A percentile compares a stretch with the other conserved stretches of the same genome.
Evolutionary conservation across 1,284 basidiomycete genomes (phyloP).

Genomic region (Trichosporon ovoides): DNA sequence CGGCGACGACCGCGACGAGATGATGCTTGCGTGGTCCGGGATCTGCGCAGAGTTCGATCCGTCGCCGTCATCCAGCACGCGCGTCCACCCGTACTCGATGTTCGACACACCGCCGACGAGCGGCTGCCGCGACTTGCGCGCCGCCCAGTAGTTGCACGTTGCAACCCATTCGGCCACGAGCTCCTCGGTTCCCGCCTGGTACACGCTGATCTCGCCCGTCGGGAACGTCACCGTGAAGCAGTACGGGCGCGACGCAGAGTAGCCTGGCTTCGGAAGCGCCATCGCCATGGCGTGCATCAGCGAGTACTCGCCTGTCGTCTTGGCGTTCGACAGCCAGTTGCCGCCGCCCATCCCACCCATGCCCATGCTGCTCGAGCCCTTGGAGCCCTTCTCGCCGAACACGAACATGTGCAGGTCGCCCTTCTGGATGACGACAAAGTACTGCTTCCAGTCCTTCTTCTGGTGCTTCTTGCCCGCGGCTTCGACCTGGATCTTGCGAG

Average conservation of each 20-base stretch:
- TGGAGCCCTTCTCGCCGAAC: constrained; percentile 60
- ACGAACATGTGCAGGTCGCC: constrained; percentile 93
- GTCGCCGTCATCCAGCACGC: constrained; percentile 34
- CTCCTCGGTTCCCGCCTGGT: constrained; percentile 96
- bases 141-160: constrained; percentile 99
- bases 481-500: constrained; percentile 92
- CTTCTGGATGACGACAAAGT: constrained; percentile 90
- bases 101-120: constrained; percentile 92
- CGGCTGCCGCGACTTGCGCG: constrained; percentile 85
- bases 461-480: constrained; percentile 62
- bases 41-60: neutral
- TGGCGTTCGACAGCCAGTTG: constrained; percentile 95
- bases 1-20: constrained; percentile 39
- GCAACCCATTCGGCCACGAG: constrained; percentile 96
- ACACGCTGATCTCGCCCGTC: constrained; percentile 85
- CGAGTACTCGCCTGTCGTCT: constrained; percentile 68
- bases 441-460: constrained; percentile 83
- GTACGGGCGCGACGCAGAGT: constrained; percentile 79
- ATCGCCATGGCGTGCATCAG: constrained; percentile 86
- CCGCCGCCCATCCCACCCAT: constrained; percentile 77
- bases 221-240: constrained; percentile 93
- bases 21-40: constrained; percentile 3
- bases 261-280: constrained; percentile 79
- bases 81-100: constrained; percentile 98
- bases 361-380: constrained; percentile 47